Conservation (phyloP, 768 basidiomycete genomes). For the Amanita subjunquillea region DNA sequence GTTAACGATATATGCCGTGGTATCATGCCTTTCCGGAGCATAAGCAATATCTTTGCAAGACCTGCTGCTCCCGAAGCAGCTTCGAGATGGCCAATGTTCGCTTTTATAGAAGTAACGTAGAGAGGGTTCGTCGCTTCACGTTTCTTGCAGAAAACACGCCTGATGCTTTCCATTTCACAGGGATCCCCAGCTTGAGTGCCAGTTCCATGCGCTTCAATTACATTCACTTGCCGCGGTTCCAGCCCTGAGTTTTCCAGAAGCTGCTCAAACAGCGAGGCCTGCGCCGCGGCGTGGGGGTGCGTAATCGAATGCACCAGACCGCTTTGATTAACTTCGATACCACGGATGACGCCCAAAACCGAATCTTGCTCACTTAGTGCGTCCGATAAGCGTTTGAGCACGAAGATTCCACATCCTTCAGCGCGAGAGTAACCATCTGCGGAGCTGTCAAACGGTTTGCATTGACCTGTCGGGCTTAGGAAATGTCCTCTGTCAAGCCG, state of each 20-base stretch:
- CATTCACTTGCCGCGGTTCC: slow-evolving; percentile 35
- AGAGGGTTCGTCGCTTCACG: slow-evolving; percentile 39
- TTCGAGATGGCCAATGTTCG: slow-evolving; percentile 67
- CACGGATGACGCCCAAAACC: slow-evolving; percentile 60
- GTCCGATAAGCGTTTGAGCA: slow-evolving; percentile 61
- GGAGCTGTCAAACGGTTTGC: slow-evolving; percentile 59
- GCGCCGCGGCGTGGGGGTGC: slow-evolving; percentile 57
- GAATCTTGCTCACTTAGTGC: slow-evolving; percentile 58
- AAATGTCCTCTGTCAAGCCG: slow-evolving; percentile 65
- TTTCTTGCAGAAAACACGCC: slow-evolving; percentile 36
- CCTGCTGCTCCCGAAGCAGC: slow-evolving; percentile 68
- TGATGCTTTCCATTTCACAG: slow-evolving; percentile 53
- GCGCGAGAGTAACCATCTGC: slow-evolving; percentile 67
- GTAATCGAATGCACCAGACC: slow-evolving; percentile 61
- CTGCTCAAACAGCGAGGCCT: slow-evolving; percentile 40
- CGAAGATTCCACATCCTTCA: slow-evolving; percentile 64
- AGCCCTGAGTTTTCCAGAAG: slow-evolving; percentile 37
- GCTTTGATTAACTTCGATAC: slow-evolving; percentile 64
- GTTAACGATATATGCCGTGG: slow-evolving; percentile 51
- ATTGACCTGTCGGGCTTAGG: slow-evolving; percentile 54
- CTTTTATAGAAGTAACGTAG: slow-evolving; percentile 60
- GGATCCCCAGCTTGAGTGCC: slow-evolving; percentile 67
- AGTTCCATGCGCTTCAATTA: slow-evolving; percentile 70
- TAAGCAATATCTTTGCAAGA: slow-evolving; percentile 60
- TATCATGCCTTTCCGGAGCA: slow-evolving; percentile 47